Percentiles rank a stretch among this genome's conserved stretches.
Evolutionary conservation across 2,329 filamentous ascomycete genomes (phyloP).

Genomic region (Ophiostoma sp.): DNA sequence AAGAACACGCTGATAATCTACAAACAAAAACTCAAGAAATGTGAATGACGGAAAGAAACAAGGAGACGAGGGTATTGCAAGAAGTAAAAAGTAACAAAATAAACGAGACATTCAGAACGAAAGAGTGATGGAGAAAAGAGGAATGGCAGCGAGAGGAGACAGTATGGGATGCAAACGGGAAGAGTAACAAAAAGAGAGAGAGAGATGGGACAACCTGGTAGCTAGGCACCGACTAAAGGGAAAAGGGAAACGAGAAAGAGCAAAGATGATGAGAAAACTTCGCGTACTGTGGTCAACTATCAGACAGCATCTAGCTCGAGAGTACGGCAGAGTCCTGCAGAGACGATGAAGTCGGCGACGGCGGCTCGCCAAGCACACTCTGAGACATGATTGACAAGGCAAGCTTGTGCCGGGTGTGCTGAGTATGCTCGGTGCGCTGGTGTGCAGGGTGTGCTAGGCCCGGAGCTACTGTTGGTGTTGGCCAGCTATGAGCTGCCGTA

Average conservation of each 20-base stretch:
- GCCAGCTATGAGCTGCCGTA: conserved; percentile 39
- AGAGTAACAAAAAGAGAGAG: not conserved
- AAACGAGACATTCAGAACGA: not conserved
- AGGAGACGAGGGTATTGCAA: not conserved
- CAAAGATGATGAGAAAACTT: not conserved
- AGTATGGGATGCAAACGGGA: no score
- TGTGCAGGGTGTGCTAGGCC: conserved; percentile 13
- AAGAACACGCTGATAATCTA: not conserved
- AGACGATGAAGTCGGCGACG: conserved; percentile 1
- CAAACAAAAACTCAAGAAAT: not conserved
- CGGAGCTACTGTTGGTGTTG: not conserved
- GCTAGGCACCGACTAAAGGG: not conserved
- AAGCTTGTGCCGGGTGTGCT: not conserved
- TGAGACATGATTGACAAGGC: not conserved
- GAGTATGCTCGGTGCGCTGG: not conserved
- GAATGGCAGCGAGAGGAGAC: not conserved
- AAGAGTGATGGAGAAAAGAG: no score
- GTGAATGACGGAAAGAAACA: not conserved
- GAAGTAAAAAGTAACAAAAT: not conserved
- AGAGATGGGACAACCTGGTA: not conserved
- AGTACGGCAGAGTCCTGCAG: not conserved
- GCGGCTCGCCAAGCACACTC: not conserved
- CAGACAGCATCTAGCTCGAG: not conserved
- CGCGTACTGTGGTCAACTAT: no score
- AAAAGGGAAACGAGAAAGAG: not conserved